Evolutionary conservation across 441 rosid species (phyloP).

Genomic region (Brassica balearica): DNA sequence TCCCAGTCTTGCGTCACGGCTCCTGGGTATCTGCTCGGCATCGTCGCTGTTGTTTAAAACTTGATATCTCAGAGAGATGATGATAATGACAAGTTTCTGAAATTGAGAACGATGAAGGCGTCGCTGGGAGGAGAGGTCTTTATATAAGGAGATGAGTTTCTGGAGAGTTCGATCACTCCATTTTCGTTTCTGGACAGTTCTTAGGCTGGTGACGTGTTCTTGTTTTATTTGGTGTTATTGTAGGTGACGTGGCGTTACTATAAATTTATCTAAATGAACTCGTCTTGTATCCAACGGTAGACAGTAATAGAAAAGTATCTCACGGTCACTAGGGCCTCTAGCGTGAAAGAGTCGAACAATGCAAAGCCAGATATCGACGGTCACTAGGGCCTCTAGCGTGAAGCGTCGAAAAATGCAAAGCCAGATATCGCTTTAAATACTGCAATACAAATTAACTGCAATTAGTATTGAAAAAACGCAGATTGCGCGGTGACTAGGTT

Average conservation of each 20-base stretch:
- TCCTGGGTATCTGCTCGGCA: slow-evolving; percentile 80
- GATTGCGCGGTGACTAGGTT: no score
- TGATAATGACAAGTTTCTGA: neutral
- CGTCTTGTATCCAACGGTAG: neutral
- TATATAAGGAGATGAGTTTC: slow-evolving; percentile 46
- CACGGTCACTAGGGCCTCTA: no score
- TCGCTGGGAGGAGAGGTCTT: neutral
- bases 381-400: no score
- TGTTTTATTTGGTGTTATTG: no score
- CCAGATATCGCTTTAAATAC: no score
- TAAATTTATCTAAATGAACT: neutral
- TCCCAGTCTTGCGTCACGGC: slow-evolving; percentile 82
- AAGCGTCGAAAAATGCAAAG: no score
- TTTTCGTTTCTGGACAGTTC: slow-evolving; percentile 41
- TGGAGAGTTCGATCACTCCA: slow-evolving; percentile 41
- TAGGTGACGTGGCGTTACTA: neutral
- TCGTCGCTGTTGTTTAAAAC: slow-evolving; percentile 42
- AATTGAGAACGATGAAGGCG: neutral
- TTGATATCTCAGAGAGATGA: neutral
- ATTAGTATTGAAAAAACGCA: no score
- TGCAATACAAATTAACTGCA: no score
- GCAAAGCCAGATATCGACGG: no score
- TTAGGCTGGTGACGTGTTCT: neutral
- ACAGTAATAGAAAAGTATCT: no score
- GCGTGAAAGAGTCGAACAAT: no score